Evolutionary conservation across 257 asterid species (phyloP).

Genomic region (Petrea volubilis): DNA sequence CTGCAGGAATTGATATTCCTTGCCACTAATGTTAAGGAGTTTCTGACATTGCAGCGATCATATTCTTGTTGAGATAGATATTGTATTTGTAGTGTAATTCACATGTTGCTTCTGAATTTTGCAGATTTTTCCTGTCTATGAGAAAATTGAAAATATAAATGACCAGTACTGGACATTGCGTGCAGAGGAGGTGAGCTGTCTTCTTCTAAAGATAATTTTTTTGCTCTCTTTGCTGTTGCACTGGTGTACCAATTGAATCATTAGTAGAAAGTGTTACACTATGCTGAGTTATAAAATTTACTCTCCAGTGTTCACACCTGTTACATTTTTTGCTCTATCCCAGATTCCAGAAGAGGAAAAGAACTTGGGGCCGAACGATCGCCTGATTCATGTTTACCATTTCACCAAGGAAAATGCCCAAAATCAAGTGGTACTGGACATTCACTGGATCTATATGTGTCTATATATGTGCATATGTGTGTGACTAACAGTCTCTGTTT

Average conservation of each 20-base stretch:
- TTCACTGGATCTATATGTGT: constrained; percentile 1
- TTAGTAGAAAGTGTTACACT: constrained; percentile 4
- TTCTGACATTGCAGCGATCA: neutral
- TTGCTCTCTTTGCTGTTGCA: constrained; percentile 7
- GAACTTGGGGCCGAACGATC: constrained; percentile 82
- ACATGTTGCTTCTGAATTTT: constrained; percentile 20
- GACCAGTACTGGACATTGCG: constrained; percentile 98
- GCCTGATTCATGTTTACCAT: constrained; percentile 85
- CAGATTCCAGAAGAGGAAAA: constrained; percentile 95
- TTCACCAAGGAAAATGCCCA: constrained; percentile 79
- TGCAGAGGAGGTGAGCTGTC: constrained; percentile 82
- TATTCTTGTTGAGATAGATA: neutral
- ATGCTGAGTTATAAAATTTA: neutral
- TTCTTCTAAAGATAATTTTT: constrained; percentile 4
- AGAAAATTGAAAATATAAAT: constrained; percentile 92
- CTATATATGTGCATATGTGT: neutral
- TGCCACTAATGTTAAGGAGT: neutral
- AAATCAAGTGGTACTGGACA: constrained; percentile 68
- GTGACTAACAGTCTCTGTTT: neutral
- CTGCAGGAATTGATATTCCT: neutral
- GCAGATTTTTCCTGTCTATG: constrained; percentile 85
- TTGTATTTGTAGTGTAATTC: constrained; percentile 1
- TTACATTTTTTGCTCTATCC: constrained; percentile 18
- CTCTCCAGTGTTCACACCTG: no score
- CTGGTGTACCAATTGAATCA: neutral